Evolutionary conservation across 495 filamentous ascomycete species (phyloP).

Genomic region (Podospora bellae-mahoneyi): DNA sequence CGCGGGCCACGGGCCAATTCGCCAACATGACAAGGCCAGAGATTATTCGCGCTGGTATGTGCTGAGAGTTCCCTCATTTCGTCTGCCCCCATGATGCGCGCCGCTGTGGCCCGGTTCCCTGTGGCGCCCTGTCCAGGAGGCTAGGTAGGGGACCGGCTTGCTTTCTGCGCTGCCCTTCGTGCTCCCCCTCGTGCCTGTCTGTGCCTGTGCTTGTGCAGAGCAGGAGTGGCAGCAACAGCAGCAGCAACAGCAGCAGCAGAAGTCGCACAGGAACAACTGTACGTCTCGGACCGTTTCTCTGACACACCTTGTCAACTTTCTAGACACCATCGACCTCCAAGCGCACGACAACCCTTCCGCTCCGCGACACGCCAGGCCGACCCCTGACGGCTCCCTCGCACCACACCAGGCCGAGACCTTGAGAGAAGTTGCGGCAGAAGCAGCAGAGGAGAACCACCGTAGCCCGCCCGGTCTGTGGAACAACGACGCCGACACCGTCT

Average conservation of each 20-base stretch:
- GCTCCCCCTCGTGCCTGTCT: constrained; percentile 14
- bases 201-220: constrained; percentile 18
- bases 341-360: constrained; percentile 68
- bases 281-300: constrained; percentile 27
- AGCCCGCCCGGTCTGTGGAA: constrained; percentile 51
- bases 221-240: constrained; percentile 4
- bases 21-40: constrained; percentile 67
- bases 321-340: constrained; percentile 96
- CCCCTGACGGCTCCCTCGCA: constrained; percentile 54
- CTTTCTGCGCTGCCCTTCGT: constrained; percentile 5
- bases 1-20: constrained; percentile 24
- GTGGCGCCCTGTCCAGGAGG: constrained; percentile 24
- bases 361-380: constrained; percentile 60
- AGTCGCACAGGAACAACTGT: constrained; percentile 10
- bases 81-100: constrained; percentile 22
- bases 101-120: constrained; percentile 25
- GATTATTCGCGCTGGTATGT: constrained; percentile 74
- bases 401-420: constrained; percentile 84
- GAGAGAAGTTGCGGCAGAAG: constrained; percentile 72
- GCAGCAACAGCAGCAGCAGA: not conserved
- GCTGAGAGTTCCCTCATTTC: constrained; percentile 23
- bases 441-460: constrained; percentile 60
- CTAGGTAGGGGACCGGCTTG: constrained; percentile 2
- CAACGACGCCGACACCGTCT: constrained; percentile 44
- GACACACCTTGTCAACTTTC: constrained; percentile 24